Percentiles rank a stretch among this genome's conserved stretches.
These are phyloP conservation scores for Aspergillus sp. DNA, from an alignment of 2,329 filamentous ascomycete genomes.

Conservation along the genomic window DNA sequence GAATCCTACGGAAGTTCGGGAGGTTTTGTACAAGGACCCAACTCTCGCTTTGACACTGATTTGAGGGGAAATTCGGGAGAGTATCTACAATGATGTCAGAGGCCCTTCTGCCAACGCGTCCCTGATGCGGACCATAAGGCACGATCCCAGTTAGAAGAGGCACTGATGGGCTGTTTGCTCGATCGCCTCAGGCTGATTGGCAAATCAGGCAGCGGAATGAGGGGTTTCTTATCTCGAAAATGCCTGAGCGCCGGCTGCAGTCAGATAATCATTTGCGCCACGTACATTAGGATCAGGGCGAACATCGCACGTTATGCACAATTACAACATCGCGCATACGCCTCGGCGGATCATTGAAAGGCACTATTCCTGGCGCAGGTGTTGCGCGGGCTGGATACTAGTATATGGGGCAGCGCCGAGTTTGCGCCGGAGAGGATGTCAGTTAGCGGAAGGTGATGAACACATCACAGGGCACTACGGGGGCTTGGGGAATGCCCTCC, in stretches of 20 bases:
- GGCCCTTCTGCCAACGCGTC: background rate
- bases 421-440: background rate
- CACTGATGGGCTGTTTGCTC: background rate
- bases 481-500: background rate
- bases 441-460: background rate
- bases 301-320: conserved; percentile 6
- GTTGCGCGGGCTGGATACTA: background rate
- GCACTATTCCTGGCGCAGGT: background rate
- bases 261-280: conserved; percentile 18
- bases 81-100: conserved; percentile 22
- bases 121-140: background rate
- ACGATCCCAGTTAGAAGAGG: background rate
- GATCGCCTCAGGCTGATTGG: background rate
- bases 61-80: background rate
- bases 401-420: background rate
- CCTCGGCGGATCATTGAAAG: background rate
- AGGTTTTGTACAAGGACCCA: background rate
- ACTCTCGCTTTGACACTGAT: background rate
- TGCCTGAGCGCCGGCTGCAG: background rate
- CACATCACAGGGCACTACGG: background rate
- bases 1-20: background rate
- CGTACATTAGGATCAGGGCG: conserved; percentile 19
- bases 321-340: conserved; percentile 29
- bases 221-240: background rate
- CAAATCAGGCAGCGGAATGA: background rate